Base-by-base conservation (phyloP, 495 filamentous ascomycete genomes). In the Aspergillus sclerotiicarbonarius region DNA sequence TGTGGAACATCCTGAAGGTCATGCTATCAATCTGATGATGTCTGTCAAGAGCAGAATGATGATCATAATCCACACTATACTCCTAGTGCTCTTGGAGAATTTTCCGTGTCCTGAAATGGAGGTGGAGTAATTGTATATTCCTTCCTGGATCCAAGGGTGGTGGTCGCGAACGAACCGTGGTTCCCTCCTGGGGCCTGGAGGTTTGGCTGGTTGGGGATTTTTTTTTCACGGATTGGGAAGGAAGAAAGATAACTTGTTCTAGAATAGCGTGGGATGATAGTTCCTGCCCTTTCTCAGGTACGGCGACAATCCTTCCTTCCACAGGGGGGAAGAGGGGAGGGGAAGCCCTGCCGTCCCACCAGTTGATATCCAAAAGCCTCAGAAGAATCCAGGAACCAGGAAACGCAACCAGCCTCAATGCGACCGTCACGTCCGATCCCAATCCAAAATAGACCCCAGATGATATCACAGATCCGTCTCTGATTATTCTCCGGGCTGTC, bases 401-500 rank as follows among this genome's bases (percentile, higher is more conserved):
- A 33, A 6, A 4, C 47, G 8, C 33, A 53, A 16, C 43, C 43
- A 46, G 43, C 20, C 43, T 37, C 16, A 13, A 39, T 45, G 45
- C 43, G 58, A 35, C 49, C 56, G 56, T 56, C 35, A 39, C 18
- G 32, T 51, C 33, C 51, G n/a, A 41, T 47, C 45, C 33, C 51
- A 8, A 41, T 47, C 45, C 20, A 33, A 51, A 51, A 45, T 54
- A 31, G 9, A 47, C 51, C 54, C 50, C 31, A n/a, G 30, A 32
- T 33, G 53, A 55, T 63, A 58, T 59, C 61, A 62, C 45, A 33
- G 57, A 59, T 58, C 48, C 47, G 53, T 55, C 41, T 41, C 57
- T n/a, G 45, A 44, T 47, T 58, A 57, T 59, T 57, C 61, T 63
- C 61, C 61, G 61, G 33, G 46, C 54, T 49, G 39, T 59, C 53